Evolutionary conservation across 139 green algal genomes (phyloP), one percentile per base, ranked within the genome.

Genomic region (Volvox reticuliferus): DNA sequence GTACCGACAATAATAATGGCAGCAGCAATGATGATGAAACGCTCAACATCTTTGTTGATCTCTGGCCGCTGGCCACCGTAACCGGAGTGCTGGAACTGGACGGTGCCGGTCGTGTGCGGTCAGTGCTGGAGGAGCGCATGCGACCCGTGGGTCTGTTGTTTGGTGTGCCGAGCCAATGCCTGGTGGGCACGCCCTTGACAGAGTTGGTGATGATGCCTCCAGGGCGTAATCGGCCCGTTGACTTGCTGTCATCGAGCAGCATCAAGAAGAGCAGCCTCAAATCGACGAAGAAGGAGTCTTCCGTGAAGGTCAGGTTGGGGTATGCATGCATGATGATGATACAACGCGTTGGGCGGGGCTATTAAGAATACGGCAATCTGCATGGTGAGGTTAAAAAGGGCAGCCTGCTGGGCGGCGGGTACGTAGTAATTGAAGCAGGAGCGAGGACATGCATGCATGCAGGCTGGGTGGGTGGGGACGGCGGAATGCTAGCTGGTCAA

Each of bases 221-320:
- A 5, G 86, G 86, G 2, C 86, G 86, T n/a, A 36, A 18, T 2
- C 0, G 2, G 9, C 62, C 83, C 1, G 21, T 5, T 21, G 73
- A 75, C 55, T 55, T 90, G 50, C 50, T 90, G 50, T 73, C 73
- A 12, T 55, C 73, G 73, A 30, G 73, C 50, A 55, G 69, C 50
- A 55, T 44, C 50, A 90, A 90, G 73, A 90, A 90, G 86, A 90
- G 86, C 86, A 90, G 32, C 50, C 86, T 90, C 86, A 90, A 90
- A 69, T 61, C 73, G 18, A 83, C 36, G 2, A 69, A 81, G 21
- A 90, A 83, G 30, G 86, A 90, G 24, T 33, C 32, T 12, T 28
- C 30, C n/a, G 44, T 84, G 13, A 90, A 90, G 55, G 85, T 89
- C 21, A 28, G 65, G 21, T 9, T 28, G 65, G 2, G 65, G 21